Conservation (phyloP, 2,329 filamentous ascomycete genomes). For the Venturia oleaginea region DNA sequence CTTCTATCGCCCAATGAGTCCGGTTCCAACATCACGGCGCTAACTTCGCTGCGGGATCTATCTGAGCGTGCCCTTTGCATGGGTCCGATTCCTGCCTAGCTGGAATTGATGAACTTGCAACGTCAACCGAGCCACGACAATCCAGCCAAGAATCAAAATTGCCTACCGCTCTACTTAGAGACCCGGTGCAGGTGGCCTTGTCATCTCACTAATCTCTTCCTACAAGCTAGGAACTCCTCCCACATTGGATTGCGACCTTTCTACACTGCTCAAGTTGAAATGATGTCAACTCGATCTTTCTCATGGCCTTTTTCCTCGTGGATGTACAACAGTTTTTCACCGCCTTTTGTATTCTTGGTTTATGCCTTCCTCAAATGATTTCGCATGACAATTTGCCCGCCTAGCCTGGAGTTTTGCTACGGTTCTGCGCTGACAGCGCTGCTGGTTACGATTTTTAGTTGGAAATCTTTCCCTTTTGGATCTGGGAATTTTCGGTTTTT, state of each 20-base stretch:
- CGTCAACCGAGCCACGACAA: background rate
- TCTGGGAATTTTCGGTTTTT: background rate
- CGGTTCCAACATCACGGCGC: background rate
- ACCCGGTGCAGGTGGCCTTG: no score
- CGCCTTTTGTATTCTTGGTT: background rate
- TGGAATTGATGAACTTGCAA: background rate
- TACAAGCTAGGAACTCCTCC: background rate
- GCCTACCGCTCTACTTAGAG: background rate
- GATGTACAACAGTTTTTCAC: background rate
- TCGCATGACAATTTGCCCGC: background rate
- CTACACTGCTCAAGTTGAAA: background rate
- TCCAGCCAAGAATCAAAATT: background rate
- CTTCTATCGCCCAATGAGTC: background rate
- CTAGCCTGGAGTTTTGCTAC: background rate
- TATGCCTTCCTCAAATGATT: background rate
- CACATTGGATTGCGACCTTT: background rate
- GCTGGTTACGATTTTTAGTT: background rate
- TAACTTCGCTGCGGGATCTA: background rate
- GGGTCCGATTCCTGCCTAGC: background rate
- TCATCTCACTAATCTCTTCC: background rate
- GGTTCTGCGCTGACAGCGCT: background rate
- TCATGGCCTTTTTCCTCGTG: background rate
- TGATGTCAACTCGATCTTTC: background rate
- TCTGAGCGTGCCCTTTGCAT: background rate
- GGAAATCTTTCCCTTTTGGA: no score